Evolutionary conservation across 1,284 basidiomycete genomes (phyloP), one percentile per base, ranked within the genome.

Genomic region (Cutaneotrichosporon sp.): DNA sequence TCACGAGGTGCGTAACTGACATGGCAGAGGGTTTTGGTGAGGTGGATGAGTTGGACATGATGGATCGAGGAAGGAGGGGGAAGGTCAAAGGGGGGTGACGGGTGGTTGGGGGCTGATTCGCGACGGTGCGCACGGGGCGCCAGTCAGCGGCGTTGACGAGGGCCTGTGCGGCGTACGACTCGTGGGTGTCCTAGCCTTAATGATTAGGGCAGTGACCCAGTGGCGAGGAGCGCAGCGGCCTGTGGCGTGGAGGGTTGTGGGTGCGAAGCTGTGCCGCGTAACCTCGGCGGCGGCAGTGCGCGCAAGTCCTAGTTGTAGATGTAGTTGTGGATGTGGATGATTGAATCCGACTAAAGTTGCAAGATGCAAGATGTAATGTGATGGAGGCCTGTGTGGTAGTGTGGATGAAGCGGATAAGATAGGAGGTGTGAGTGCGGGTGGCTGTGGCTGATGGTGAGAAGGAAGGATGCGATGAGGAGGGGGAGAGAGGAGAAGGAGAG

Each of bases 1-100:
- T 63, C 13, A 65, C 62, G 18, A 68, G 52, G 42, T 62, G 55
- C 31, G 66, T 64, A 13, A 68, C 62, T 47, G 66, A 65, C 64
- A 68, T 65, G 38, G 60, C 50, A 14, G 62, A 8, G 10, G 62
- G 34, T 51, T 55, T 40, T 2, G 65, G 60, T 50, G 65, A 60
- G 47, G 61, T 56, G 21, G 64, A 65, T 50, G 65, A 60, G 38
- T 58, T 52, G 10, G 64, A 65, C 64, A 65, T 65, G 61, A 30
- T 56, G 36, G 31, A 26, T 22, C 21, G 36, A 21, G 31, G 32
- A 21, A 10, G 55, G 30, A 53, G 9, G 51, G 16, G 30, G 51
- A 16, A 16, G 31, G 26, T 26, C 8, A 31, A 30, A 31, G 50
- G 30, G 50, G 16, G 31, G 14, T 34, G 51, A 53, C 26, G 30